Evolutionary conservation across 2,329 filamentous ascomycete genomes (phyloP).

Genomic region (Elsinoe fawcettii): DNA sequence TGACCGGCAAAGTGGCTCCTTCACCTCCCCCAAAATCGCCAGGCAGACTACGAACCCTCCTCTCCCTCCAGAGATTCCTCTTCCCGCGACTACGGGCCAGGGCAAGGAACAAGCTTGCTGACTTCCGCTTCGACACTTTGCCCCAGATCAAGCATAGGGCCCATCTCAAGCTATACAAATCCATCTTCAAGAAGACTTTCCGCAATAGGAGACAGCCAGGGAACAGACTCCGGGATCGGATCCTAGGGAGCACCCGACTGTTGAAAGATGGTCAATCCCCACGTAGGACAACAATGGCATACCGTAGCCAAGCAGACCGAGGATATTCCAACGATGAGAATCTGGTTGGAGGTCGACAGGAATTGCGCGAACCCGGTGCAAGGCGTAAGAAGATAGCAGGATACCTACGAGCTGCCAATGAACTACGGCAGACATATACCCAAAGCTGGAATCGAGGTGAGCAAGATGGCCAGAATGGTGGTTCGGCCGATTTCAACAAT

Average conservation of each 20-base stretch:
- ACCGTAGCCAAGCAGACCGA: slow-evolving; percentile 19
- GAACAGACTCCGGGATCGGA: slow-evolving; percentile 1
- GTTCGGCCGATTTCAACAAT: slow-evolving; percentile 74
- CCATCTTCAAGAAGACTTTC: slow-evolving; percentile 57
- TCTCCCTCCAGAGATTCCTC: slow-evolving; percentile 53
- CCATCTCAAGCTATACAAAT: slow-evolving; percentile 70
- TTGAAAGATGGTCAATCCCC: slow-evolving; percentile 29
- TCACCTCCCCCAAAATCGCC: slow-evolving; percentile 14
- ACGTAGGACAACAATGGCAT: slow-evolving; percentile 27
- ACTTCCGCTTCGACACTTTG: slow-evolving; percentile 67
- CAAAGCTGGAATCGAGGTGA: slow-evolving; percentile 42
- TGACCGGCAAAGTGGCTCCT: slow-evolving; percentile 10
- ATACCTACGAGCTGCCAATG: slow-evolving; percentile 64
- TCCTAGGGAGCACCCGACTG: slow-evolving; percentile 21
- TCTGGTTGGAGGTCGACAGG: slow-evolving; percentile 28
- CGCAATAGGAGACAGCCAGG: slow-evolving; percentile 21
- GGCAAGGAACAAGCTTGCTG: slow-evolving; percentile 58
- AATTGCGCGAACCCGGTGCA: slow-evolving; percentile 54
- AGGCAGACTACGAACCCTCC: slow-evolving; percentile 18
- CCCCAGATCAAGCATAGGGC: slow-evolving; percentile 61
- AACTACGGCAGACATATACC: slow-evolving; percentile 60
- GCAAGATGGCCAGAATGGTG: slow-evolving; percentile 40
- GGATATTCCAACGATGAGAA: slow-evolving; percentile 30
- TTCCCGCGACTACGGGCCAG: slow-evolving; percentile 52
- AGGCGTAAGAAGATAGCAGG: slow-evolving; percentile 70